A percentile compares a stretch with the other conserved stretches of the same genome.
These are phyloP conservation scores for Fraxinus ornus DNA, from an alignment of 305 asterid genomes.

Conservation along the genomic window DNA sequence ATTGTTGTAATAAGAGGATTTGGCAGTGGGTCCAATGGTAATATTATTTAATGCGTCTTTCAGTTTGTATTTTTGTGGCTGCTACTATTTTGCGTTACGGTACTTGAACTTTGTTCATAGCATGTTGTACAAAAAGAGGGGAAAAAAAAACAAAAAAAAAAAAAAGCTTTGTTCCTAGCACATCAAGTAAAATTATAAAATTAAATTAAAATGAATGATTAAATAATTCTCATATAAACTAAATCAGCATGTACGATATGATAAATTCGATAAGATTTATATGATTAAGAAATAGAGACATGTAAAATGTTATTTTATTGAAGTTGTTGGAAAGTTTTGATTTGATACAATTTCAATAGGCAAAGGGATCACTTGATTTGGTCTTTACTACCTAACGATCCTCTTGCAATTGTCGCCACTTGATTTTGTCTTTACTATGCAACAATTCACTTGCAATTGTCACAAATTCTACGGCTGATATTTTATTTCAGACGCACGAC, in stretches of 20 bases:
- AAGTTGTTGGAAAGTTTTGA: not conserved
- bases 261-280: not conserved
- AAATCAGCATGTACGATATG: not conserved
- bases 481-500: not conserved
- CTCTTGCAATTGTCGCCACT: not conserved
- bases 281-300: no score
- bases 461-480: not conserved
- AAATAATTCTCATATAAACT: not conserved
- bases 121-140: no score
- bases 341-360: not conserved
- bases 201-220: no score
- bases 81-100: not conserved
- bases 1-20: not conserved
- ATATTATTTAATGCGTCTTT: not conserved
- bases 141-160: no score
- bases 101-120: not conserved
- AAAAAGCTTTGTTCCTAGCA: no score
- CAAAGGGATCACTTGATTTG: not conserved
- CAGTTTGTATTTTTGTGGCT: not conserved
- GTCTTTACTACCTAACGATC: not conserved
- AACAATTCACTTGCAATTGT: no score
- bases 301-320: not conserved
- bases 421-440: no score
- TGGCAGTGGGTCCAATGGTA: not conserved
- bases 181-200: no score